Base-by-base conservation (phyloP, 2,329 filamentous ascomycete genomes). In the Ophiognomonia clavigignenti-juglandacearum region DNA sequence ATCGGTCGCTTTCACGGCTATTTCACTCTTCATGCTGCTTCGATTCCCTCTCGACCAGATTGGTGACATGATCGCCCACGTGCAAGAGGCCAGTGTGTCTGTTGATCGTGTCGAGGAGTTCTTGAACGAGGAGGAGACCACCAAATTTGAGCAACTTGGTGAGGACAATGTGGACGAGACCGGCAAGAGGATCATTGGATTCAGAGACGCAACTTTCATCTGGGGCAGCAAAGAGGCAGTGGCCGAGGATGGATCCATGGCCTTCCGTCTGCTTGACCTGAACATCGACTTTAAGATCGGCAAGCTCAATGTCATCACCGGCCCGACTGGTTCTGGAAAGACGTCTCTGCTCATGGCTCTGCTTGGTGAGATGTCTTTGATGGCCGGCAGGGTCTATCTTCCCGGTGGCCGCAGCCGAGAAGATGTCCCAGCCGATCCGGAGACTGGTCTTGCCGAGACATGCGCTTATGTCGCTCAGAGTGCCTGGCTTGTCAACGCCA, bases 31-130 rank as follows among this genome's bases (percentile, higher is more conserved):
- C 65, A 91, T 91, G 63, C 82, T 98, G 34, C 82, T 98, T 13
- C 85, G 93, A 39, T 88, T 96, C 44, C 93, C 93, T 4, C 73
- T 98, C 38, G 93, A 98, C 64, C 92, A 97, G 68, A 77, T 98
- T 45, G 93, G 93, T 42, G 93, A 98, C 66, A 98, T 98, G 93
- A 86, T 97, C 61, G 93, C 93, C 10, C 93, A 97, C 68, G 91
- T 98, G 4, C 90, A 96, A 69, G 93, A 98, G 67, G 88, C 91
- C 20, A 95, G 95, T 69, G 92, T 98, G 18, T 98, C 93, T 0
- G 83, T 98, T 43, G 91, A 96, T 60, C 91, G 93, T 73, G 88
- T 98, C 7, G 92, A 98, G 61, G 87, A 95, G 57, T 98, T 96
- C 59, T 68, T 98, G 35, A 83, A 78, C 48, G 93, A 98, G 63